These are phyloP conservation scores for Paramecium sonneborni DNA, from an alignment of 73 alveolate genomes.

Conservation along the genomic window DNA sequence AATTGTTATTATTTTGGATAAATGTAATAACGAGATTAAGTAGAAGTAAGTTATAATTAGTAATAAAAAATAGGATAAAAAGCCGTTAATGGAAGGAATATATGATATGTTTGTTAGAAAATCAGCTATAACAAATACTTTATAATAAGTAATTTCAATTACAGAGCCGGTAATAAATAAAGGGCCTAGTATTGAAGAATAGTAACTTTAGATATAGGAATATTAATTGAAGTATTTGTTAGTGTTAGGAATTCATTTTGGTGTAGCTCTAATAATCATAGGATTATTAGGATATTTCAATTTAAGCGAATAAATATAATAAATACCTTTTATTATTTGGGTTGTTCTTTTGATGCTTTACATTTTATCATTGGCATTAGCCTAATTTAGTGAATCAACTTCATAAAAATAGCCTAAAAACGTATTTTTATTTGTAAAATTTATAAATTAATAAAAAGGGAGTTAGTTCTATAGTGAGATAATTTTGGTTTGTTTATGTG, in stretches of 20 bases:
- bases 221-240: background rate
- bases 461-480: background rate
- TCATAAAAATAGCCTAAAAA: background rate
- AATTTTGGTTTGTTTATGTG: background rate
- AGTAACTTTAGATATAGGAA: background rate
- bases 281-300: background rate
- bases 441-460: background rate
- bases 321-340: slow-evolving; percentile 11
- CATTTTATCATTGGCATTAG: background rate
- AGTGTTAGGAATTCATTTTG: background rate
- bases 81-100: slow-evolving; percentile 9
- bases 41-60: background rate
- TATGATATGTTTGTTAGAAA: background rate
- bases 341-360: background rate
- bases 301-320: background rate
- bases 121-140: background rate
- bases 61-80: background rate
- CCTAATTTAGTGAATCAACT: background rate
- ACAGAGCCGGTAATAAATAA: background rate
- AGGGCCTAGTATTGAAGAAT: background rate
- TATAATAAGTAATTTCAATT: background rate
- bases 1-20: background rate
- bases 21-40: background rate
- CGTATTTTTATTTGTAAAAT: background rate
- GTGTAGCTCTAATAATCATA: background rate